These are phyloP conservation scores for Elsinoe batatas DNA, from an alignment of 2,329 filamentous ascomycete species.

Conservation along the genomic window DNA sequence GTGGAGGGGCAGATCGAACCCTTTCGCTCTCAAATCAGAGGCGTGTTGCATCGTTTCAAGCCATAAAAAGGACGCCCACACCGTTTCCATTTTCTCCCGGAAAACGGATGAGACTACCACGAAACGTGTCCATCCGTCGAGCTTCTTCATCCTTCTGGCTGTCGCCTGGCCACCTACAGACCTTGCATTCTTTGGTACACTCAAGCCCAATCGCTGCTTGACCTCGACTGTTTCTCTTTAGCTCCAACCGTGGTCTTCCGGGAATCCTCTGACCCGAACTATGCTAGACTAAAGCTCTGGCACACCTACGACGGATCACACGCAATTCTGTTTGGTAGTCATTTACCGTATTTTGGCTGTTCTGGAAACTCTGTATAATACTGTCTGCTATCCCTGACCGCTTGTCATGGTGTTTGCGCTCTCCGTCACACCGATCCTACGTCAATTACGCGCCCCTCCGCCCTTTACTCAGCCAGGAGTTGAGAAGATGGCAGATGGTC, in stretches of 20 bases:
- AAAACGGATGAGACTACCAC: not conserved
- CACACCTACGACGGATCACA: not conserved
- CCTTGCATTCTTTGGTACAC: not conserved
- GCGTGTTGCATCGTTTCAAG: conserved; percentile 1
- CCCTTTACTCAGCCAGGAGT: conserved; percentile 15
- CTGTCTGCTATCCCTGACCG: not conserved
- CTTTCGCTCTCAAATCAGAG: not conserved
- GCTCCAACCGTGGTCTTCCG: not conserved
- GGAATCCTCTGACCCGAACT: conserved; percentile 3
- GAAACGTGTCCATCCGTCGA: not conserved
- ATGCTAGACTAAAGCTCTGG: conserved; percentile 1
- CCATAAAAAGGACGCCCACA: conserved; percentile 1
- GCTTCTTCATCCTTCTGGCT: conserved; percentile 6
- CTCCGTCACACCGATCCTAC: conserved; percentile 5
- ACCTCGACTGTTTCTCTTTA: not conserved
- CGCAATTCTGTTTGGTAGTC: conserved; percentile 5
- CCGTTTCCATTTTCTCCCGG: not conserved
- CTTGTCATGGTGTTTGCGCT: conserved; percentile 8
- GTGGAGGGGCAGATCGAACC: not conserved
- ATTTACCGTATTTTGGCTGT: conserved; percentile 8
- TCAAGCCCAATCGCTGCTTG: not conserved
- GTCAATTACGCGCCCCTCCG: conserved; percentile 10
- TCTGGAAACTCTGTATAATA: conserved; percentile 9
- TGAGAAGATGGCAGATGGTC: conserved; percentile 17
- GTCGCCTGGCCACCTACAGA: not conserved